Evolutionary conservation across 2,329 filamentous ascomycete species (phyloP), one percentile per base, ranked within the genome.

Genomic region (Claviceps sp.): DNA sequence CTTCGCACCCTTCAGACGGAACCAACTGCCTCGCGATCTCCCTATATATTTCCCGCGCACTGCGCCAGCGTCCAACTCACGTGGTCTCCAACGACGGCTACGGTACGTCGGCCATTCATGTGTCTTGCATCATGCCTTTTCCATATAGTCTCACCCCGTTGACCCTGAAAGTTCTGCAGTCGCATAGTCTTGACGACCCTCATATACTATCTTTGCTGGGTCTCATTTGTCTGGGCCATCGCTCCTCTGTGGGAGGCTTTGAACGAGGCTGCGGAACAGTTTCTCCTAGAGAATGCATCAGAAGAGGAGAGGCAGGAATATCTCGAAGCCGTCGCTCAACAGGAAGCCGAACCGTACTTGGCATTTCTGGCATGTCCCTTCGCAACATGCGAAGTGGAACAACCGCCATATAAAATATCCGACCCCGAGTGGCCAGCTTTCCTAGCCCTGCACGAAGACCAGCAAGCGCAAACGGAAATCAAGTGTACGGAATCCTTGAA

Each of bases 381-480:
- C 44, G 80, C 77, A 2, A 77, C 72, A 1, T 72, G 71, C 48
- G 57, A 69, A 53, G 65, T 79, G 18, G 66, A 70, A 16, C 70
- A 73, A 34, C 61, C 65, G 34, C 75, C 74, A 2, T 84, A 82
- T 61, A 70, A 69, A 54, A 73, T 73, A 50, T 69, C 67, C 26
- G 80, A 84, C 57, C 81, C 81, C 2, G 83, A 86, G 63, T 85
- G 79, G 79, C 68, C 72, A 55, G 70, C 72, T 48, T 86, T 82
- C 56, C 60, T 81, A 16, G 74, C 74, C 52, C 67, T 85, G n/a
- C 78, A 73, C 55, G 73, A 73, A 55, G 74, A 85, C 55, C 63
- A 61, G 14, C 63, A 73, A 44, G 66, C 74, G 9, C 66, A 77
- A 24, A 60, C 72, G 18, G 62, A 67, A 22, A 72, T 84, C 30